Percentiles rank a stretch among this genome's conserved stretches.
Conservation (phyloP, 148 eudicot genomes). For the Pharnaceum exiguum region DNA sequence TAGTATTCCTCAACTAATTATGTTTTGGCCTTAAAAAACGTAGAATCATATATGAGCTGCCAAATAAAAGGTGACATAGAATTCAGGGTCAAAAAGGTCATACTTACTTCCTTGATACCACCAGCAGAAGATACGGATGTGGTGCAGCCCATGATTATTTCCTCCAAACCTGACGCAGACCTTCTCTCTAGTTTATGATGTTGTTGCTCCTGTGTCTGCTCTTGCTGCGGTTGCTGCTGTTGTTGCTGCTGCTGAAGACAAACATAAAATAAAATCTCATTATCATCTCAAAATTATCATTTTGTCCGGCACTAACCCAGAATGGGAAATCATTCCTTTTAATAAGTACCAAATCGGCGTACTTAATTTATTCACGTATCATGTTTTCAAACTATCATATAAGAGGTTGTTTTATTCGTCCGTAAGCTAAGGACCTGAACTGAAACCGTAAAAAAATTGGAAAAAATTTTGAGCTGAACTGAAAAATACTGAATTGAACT, state of each 20-base stretch:
- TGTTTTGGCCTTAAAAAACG: background rate
- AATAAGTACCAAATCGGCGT: too few species aligned
- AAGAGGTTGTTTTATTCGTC: too few species aligned
- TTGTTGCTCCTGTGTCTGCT: slow-evolving; percentile 52
- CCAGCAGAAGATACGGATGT: slow-evolving; percentile 32
- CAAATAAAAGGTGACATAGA: slow-evolving; percentile 17
- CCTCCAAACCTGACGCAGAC: slow-evolving; percentile 93
- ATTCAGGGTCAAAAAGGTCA: slow-evolving; percentile 41
- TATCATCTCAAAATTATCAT: slow-evolving; percentile 6
- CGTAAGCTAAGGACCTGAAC: too few species aligned
- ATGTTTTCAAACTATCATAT: too few species aligned
- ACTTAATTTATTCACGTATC: too few species aligned
- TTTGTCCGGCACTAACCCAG: too few species aligned
- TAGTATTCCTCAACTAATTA: background rate
- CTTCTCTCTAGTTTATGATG: slow-evolving; percentile 75
- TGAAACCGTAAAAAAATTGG: too few species aligned
- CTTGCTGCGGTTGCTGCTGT: slow-evolving; percentile 20
- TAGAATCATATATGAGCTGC: background rate
- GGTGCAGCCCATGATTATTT: slow-evolving; percentile 92
- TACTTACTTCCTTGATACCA: slow-evolving; percentile 55
- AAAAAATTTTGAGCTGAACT: too few species aligned
- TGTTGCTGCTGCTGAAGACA: slow-evolving; percentile 11
- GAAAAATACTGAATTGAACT: too few species aligned
- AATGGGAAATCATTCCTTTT: too few species aligned
- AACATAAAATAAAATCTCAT: background rate